phyloP scores from a whole-genome alignment of 495 filamentous ascomycete species.

The Neurospora sublineolata region DNA sequence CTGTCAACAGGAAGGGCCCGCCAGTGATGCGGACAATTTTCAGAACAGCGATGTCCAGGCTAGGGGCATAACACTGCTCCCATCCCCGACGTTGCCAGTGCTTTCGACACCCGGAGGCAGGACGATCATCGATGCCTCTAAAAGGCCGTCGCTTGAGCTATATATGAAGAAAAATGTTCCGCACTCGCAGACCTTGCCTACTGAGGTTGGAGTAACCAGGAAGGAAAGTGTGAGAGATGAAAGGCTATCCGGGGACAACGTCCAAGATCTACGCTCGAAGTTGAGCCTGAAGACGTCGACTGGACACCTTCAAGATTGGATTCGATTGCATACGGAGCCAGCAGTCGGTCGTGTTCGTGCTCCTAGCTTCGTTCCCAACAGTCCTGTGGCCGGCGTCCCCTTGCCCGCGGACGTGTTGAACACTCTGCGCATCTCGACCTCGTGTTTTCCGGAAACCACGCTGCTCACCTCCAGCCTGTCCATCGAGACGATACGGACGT shows the following conservation, averaged over 20 bases:
- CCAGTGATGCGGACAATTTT: not conserved
- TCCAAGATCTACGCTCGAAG: not conserved
- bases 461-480: conserved; percentile 32
- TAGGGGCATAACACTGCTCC: not conserved
- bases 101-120: conserved; percentile 7
- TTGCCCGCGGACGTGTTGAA: conserved; percentile 32
- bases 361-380: not conserved
- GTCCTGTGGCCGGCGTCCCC: conserved; percentile 16
- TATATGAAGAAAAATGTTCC: not conserved
- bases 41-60: not conserved
- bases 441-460: conserved; percentile 38
- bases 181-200: not conserved
- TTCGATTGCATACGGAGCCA: not conserved
- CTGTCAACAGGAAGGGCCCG: not conserved
- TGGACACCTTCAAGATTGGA: not conserved
- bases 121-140: conserved; percentile 14
- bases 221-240: not conserved
- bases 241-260: not conserved
- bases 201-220: not conserved
- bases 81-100: not conserved
- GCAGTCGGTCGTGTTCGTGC: not conserved
- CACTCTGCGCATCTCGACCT: conserved; percentile 26
- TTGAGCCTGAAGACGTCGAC: not conserved
- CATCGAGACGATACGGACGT: conserved; percentile 35
- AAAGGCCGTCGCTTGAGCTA: conserved; percentile 5